Evolutionary conservation across 1,284 basidiomycete species (phyloP).

Genomic region (Tilletia walkeri): DNA sequence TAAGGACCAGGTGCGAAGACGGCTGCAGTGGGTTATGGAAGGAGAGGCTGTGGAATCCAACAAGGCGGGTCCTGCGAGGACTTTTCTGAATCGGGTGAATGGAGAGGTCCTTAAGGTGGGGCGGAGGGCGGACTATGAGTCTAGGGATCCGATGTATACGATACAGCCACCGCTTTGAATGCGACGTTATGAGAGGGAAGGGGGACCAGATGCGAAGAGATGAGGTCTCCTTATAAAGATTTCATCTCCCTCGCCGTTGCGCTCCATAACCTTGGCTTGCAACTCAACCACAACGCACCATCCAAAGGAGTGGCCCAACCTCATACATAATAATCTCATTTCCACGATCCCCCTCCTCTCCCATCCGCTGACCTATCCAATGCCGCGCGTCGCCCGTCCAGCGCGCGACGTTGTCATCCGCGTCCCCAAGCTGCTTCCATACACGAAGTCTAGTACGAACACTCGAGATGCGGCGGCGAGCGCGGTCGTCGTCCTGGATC

Average conservation of each 20-base stretch:
- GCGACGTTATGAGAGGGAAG: no score
- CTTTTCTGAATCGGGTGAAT: slow-evolving; percentile 74
- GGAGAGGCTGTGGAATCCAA: not conserved
- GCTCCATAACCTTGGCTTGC: no score
- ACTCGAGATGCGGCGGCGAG: not conserved
- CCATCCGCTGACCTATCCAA: not conserved
- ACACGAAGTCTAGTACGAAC: slow-evolving; percentile 22
- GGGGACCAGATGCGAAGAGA: no score
- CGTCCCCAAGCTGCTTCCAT: slow-evolving; percentile 38
- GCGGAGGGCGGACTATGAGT: not conserved
- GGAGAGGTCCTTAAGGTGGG: slow-evolving; percentile 64
- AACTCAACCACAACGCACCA: no score
- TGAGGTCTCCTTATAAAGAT: no score
- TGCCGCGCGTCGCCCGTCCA: slow-evolving; percentile 13
- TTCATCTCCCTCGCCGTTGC: no score
- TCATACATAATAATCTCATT: no score
- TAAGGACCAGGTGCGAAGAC: slow-evolving; percentile 66
- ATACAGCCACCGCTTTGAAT: no score
- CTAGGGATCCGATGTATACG: no score
- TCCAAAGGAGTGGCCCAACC: no score
- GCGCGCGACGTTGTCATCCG: slow-evolving; percentile 34
- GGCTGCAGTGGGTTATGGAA: slow-evolving; percentile 75
- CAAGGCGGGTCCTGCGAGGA: slow-evolving; percentile 69
- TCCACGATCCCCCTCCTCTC: no score
- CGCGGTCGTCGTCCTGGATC: not conserved